phyloP scores from a whole-genome alignment of 345 rosid species.

The Microcos paniculata region DNA sequence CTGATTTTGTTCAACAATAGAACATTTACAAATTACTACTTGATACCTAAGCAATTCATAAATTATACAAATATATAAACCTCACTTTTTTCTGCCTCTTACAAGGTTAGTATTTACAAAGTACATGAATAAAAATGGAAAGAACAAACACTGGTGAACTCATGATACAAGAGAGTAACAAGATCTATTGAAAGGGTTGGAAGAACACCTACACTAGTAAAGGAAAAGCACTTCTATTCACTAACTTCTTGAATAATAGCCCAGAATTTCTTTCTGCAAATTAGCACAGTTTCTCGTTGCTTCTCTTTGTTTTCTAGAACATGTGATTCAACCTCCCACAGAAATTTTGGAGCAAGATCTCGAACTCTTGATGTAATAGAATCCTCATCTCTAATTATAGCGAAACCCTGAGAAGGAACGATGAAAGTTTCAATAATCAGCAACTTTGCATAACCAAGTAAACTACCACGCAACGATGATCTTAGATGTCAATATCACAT shows the following conservation, averaged over 20 bases:
- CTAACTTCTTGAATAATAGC: constrained; percentile 38
- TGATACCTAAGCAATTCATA: constrained; percentile 9
- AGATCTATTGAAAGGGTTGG: background rate
- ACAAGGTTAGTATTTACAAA: constrained; percentile 1
- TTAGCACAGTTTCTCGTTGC: constrained; percentile 56
- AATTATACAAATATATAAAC: background rate
- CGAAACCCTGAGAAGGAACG: constrained; percentile 57
- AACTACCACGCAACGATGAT: background rate
- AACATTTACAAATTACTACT: background rate
- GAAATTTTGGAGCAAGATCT: constrained; percentile 64
- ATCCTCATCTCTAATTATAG: constrained; percentile 80
- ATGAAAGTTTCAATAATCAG: background rate
- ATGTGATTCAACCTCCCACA: constrained; percentile 79
- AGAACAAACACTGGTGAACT: background rate
- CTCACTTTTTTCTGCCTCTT: background rate
- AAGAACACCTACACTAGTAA: background rate
- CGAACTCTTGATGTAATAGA: constrained; percentile 47
- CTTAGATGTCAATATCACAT: background rate
- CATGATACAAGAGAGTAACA: background rate
- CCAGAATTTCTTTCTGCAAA: constrained; percentile 90
- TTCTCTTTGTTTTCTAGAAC: constrained; percentile 56
- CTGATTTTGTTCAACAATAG: background rate
- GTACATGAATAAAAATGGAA: background rate
- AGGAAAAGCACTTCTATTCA: background rate
- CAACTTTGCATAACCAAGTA: background rate